Conservation (phyloP, 257 asterid species). For the Nicotiana otophora region DNA sequence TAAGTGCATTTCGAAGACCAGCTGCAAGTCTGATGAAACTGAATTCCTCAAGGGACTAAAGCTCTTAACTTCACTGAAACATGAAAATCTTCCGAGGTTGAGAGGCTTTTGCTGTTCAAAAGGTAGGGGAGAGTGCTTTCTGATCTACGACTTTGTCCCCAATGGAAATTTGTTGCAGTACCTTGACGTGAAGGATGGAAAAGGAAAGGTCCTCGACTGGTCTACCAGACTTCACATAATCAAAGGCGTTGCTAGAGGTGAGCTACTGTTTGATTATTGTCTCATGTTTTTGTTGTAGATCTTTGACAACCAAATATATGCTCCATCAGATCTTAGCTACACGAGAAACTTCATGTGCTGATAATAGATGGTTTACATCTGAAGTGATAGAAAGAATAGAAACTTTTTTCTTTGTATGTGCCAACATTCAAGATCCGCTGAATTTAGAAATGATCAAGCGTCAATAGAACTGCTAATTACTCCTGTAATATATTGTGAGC, state of each 20-base stretch:
- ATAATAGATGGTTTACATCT: background rate
- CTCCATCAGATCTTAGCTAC: background rate
- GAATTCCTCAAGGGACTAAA: conserved; percentile 78
- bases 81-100: conserved; percentile 69
- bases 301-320: background rate
- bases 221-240: conserved; percentile 57
- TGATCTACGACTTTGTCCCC: conserved; percentile 70
- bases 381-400: background rate
- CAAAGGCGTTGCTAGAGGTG: conserved; percentile 86
- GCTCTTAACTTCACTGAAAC: conserved; percentile 64
- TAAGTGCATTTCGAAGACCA: conserved; percentile 81
- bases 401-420: background rate
- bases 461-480: too few species aligned
- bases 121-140: conserved; percentile 95
- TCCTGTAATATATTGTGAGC: too few species aligned
- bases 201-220: conserved; percentile 76
- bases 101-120: conserved; percentile 96
- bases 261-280: conserved; percentile 3
- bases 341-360: background rate
- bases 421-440: background rate
- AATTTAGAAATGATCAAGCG: too few species aligned
- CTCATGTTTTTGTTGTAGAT: background rate
- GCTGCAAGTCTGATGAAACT: conserved; percentile 83
- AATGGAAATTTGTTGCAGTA: conserved; percentile 75
- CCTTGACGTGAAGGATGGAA: conserved; percentile 55